Conservation (phyloP, 192 early-diverging fungal genomes). For the Radiomyces spectabilis region DNA sequence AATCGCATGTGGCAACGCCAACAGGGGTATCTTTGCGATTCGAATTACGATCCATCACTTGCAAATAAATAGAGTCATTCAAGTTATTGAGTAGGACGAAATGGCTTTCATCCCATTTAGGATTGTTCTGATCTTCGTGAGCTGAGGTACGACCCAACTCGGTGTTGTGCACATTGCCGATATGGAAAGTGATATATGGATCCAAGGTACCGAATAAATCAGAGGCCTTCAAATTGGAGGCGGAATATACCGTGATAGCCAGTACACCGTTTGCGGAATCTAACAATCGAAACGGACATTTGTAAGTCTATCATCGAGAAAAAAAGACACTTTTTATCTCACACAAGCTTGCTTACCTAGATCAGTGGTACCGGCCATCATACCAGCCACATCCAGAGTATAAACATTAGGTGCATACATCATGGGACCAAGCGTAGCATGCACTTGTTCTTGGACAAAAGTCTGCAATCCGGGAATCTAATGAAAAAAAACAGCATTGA, state of each 20-base stretch:
- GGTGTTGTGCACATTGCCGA: slow-evolving; percentile 55
- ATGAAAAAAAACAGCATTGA: no score
- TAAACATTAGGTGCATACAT: slow-evolving; percentile 81
- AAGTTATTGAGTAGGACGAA: slow-evolving; percentile 69
- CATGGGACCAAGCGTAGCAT: slow-evolving; percentile 71
- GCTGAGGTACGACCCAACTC: slow-evolving; percentile 52
- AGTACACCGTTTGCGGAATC: slow-evolving; percentile 84
- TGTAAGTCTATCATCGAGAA: not conserved
- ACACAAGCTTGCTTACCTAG: slow-evolving; percentile 33
- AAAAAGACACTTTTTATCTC: not conserved
- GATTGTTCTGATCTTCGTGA: slow-evolving; percentile 71
- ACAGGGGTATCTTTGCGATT: slow-evolving; percentile 64
- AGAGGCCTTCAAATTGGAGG: slow-evolving; percentile 73
- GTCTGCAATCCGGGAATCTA: slow-evolving; percentile 76
- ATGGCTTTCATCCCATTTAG: slow-evolving; percentile 81
- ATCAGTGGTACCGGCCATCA: slow-evolving; percentile 60
- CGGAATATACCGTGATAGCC: slow-evolving; percentile 70
- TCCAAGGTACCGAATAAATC: slow-evolving; percentile 88
- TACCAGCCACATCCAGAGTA: slow-evolving; percentile 68
- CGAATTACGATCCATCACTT: slow-evolving; percentile 78
- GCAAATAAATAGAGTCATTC: slow-evolving; percentile 66
- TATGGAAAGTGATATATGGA: slow-evolving; percentile 71
- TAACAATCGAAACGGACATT: not conserved
- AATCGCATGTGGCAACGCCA: slow-evolving; percentile 50
- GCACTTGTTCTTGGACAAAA: slow-evolving; percentile 68